Evolutionary conservation across 768 basidiomycete genomes (phyloP), one percentile per base, ranked within the genome.

Genomic region (Russula sp.): DNA sequence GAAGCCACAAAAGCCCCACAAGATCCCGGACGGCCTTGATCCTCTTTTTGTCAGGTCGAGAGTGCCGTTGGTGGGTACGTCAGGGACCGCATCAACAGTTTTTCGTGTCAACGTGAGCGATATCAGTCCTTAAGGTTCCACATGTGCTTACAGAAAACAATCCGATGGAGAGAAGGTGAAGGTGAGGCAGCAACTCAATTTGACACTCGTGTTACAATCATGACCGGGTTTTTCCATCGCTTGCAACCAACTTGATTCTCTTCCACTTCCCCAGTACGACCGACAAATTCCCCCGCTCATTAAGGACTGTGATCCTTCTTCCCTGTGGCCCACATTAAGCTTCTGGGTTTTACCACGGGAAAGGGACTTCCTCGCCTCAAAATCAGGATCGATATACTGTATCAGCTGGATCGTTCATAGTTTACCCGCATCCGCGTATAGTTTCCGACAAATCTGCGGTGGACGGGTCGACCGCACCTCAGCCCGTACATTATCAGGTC

Each of bases 381-480:
- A 30, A 11, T 59, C 10, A 34, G n/a, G 22, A 44, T 50, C 36
- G 49, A n/a, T n/a, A n/a, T 34, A 20, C 38, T 24, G 32, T 38
- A 54, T 48, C 32, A 52, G 4, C 22, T 59, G 18, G 13, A 24
- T 16, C 50, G 30, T 20, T 14, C 36, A 52, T 59, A 36, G 14
- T 30, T 63, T 40, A 28, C 8, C 16, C 20, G 36, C 40, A 36
- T 36, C 36, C 13, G 36, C 16, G 36, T 53, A 34, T 34, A 32
- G 46, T 40, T 26, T 20, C 22, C 57, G 46, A 38, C 28, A 28
- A 22, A 40, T 40, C 36, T 46, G 14, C 52, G 30, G 36, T 5
- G 36, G 18, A 32, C 53, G 20, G 26, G 64, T 60, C 48, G 59
- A 57, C 57, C 64, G 49, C 59, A 61, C 40, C 59, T 61, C 64